Evolutionary conservation across 495 filamentous ascomycete species (phyloP).

Genomic region (Podospora didyma): DNA sequence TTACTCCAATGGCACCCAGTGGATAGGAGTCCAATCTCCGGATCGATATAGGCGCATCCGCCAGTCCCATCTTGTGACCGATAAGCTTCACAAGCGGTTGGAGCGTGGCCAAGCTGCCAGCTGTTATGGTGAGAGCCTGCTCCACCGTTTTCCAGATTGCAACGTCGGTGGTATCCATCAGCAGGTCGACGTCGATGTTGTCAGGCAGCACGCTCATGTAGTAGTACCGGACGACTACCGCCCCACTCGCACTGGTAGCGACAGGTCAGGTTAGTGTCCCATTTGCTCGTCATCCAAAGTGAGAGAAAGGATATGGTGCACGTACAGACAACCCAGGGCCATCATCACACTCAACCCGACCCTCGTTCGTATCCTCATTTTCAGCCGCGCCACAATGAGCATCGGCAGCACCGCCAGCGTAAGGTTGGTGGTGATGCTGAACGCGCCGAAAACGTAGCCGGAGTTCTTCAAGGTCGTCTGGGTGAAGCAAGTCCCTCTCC

Average conservation of each 20-base stretch:
- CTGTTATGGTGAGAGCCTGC: slow-evolving; percentile 30
- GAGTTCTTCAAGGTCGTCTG: slow-evolving; percentile 15
- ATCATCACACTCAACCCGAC: slow-evolving; percentile 16
- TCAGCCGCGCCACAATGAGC: slow-evolving; percentile 27
- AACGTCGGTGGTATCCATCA: slow-evolving; percentile 25
- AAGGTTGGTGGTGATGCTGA: slow-evolving; percentile 30
- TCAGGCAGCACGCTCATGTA: slow-evolving; percentile 20
- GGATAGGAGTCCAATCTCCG: too few relatives aligned
- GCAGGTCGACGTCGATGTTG: slow-evolving; percentile 26
- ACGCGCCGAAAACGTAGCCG: slow-evolving; percentile 20
- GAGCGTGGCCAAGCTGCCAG: slow-evolving; percentile 30
- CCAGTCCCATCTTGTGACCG: slow-evolving; percentile 10
- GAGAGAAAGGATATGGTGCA: neutral
- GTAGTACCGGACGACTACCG: slow-evolving; percentile 25
- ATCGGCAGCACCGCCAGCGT: slow-evolving; percentile 31
- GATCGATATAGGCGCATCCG: neutral
- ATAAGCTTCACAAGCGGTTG: slow-evolving; percentile 21
- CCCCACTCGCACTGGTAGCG: slow-evolving; percentile 20
- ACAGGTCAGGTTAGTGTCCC: too few relatives aligned
- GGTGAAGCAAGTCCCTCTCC: slow-evolving; percentile 27
- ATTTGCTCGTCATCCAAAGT: neutral
- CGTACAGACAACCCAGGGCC: slow-evolving; percentile 24
- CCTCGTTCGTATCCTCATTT: slow-evolving; percentile 26
- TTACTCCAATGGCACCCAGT: too few relatives aligned
- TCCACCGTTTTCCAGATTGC: slow-evolving; percentile 30